Conservation (phyloP, 257 asterid species). For the Solanum chiquidenum region DNA sequence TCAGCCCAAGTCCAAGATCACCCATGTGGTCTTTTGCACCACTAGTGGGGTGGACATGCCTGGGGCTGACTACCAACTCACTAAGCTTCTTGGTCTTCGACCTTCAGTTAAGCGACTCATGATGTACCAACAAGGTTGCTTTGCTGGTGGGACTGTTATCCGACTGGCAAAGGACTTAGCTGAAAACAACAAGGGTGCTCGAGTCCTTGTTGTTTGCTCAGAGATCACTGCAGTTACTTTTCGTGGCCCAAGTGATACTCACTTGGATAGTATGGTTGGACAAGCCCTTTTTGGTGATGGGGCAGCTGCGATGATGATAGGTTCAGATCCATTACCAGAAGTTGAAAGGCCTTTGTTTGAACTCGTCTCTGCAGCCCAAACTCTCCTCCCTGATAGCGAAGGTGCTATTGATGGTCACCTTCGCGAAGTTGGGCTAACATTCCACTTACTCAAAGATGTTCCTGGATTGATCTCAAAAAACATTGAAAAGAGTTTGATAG, state of each 20-base stretch:
- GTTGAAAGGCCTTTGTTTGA: constrained; percentile 51
- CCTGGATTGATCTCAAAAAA: constrained; percentile 50
- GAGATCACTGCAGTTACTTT: constrained; percentile 51
- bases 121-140: constrained; percentile 82
- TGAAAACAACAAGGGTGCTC: constrained; percentile 57
- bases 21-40: constrained; percentile 69
- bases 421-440: constrained; percentile 52
- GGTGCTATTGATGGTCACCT: constrained; percentile 50
- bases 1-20: constrained; percentile 69
- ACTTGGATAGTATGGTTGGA: constrained; percentile 49
- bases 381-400: constrained; percentile 47
- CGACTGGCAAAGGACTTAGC: constrained; percentile 71
- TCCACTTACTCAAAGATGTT: constrained; percentile 40
- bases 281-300: constrained; percentile 62
- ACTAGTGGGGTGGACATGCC: constrained; percentile 87
- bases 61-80: constrained; percentile 71
- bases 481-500: constrained; percentile 34
- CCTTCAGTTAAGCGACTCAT: constrained; percentile 56
- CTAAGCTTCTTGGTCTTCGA: constrained; percentile 68
- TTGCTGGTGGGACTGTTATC: constrained; percentile 60
- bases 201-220: constrained; percentile 57
- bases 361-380: constrained; percentile 45
- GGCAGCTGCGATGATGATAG: constrained; percentile 45
- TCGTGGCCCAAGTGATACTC: constrained; percentile 54
- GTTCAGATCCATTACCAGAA: constrained; percentile 32